Percentiles rank a stretch among this genome's conserved stretches.
These are phyloP conservation scores for Alternaria sp. DNA, from an alignment of 2,329 filamentous ascomycete species.

Conservation along the genomic window DNA sequence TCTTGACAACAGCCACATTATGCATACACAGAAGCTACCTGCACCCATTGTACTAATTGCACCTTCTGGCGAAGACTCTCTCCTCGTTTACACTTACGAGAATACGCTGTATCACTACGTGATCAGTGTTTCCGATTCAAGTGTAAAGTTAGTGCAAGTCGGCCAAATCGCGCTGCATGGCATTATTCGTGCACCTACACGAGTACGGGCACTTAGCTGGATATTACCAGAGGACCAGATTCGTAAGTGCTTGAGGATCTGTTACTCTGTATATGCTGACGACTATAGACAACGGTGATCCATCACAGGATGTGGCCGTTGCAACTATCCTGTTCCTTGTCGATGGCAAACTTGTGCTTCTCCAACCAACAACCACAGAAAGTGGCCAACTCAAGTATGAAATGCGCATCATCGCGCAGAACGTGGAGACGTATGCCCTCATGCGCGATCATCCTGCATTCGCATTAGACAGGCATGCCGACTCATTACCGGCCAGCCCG, in stretches of 20 bases:
- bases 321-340: constrained; percentile 96
- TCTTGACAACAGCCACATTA: constrained; percentile 74
- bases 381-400: constrained; percentile 92
- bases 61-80: constrained; percentile 88
- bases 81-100: constrained; percentile 96
- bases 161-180: constrained; percentile 98
- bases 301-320: constrained; percentile 91
- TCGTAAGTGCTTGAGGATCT: constrained; percentile 55
- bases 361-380: constrained; percentile 85
- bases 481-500: constrained; percentile 61
- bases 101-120: constrained; percentile 96
- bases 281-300: constrained; percentile 77
- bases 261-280: constrained; percentile 27
- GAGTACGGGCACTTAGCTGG: constrained; percentile 94
- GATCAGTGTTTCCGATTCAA: constrained; percentile 74
- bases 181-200: constrained; percentile 89
- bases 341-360: constrained; percentile 91
- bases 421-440: constrained; percentile 92
- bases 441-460: constrained; percentile 81
- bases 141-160: constrained; percentile 85
- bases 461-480: constrained; percentile 56
- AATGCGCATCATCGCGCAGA: constrained; percentile 95
- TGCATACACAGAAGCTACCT: constrained; percentile 80
- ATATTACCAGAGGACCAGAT: constrained; percentile 91
- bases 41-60: constrained; percentile 90